Evolutionary conservation across 2,329 filamentous ascomycete genomes (phyloP).

Genomic region (Pseudocercospora crystallina): DNA sequence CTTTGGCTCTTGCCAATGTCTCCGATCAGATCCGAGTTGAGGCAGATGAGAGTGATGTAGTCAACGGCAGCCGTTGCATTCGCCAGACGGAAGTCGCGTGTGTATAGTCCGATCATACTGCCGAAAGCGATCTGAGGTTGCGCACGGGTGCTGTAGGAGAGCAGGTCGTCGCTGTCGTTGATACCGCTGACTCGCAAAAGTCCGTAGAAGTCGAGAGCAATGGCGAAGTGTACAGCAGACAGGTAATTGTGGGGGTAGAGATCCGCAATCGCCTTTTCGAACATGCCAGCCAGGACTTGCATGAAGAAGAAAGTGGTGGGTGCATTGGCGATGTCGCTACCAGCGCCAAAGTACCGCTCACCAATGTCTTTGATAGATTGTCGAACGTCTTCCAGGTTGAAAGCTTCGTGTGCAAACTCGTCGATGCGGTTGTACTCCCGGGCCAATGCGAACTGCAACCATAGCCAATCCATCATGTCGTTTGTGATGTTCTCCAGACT

Average conservation of each 20-base stretch:
- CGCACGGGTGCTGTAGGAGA: conserved; percentile 66
- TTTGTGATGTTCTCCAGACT: conserved; percentile 59
- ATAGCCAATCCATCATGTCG: conserved; percentile 66
- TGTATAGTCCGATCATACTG: conserved; percentile 91
- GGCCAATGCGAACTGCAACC: conserved; percentile 64
- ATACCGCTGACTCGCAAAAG: conserved; percentile 85
- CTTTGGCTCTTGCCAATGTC: conserved; percentile 74
- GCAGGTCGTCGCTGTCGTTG: conserved; percentile 66
- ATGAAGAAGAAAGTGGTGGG: conserved; percentile 94
- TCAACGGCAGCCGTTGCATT: conserved; percentile 88
- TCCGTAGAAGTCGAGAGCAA: conserved; percentile 85
- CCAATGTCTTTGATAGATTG: conserved; percentile 84
- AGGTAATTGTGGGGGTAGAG: conserved; percentile 89
- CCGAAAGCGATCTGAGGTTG: conserved; percentile 90
- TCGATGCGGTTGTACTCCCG: conserved; percentile 62
- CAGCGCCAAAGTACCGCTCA: conserved; percentile 83
- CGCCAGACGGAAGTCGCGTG: conserved; percentile 88
- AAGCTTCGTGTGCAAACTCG: conserved; percentile 62
- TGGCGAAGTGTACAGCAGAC: conserved; percentile 90
- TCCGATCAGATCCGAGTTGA: conserved; percentile 80
- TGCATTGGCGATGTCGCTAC: conserved; percentile 72
- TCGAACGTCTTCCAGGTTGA: conserved; percentile 68
- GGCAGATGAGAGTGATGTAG: conserved; percentile 86
- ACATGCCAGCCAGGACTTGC: conserved; percentile 86
- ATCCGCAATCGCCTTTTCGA: conserved; percentile 88